Percentiles rank a stretch among this genome's conserved stretches.
Conservation (phyloP, 495 filamentous ascomycete genomes). For the Hypoxylon trugodes region DNA sequence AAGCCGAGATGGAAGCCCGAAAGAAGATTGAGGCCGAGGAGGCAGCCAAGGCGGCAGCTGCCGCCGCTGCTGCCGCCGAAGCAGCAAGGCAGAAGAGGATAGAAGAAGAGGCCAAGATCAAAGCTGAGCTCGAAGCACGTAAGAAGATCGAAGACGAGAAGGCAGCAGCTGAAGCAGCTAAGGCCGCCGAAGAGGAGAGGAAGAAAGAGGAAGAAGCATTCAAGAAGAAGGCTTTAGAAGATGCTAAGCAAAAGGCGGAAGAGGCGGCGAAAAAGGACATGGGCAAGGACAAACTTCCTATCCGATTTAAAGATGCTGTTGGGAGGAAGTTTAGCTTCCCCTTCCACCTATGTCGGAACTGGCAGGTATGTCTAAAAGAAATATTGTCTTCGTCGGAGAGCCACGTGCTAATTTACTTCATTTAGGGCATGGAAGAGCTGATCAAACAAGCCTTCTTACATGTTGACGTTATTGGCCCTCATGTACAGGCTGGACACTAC, state of each 20-base stretch:
- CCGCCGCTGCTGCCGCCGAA: constrained; percentile 34
- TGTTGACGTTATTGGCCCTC: constrained; percentile 81
- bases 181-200: constrained; percentile 45
- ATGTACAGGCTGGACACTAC: constrained; percentile 86
- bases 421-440: constrained; percentile 82
- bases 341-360: constrained; percentile 79
- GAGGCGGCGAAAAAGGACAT: constrained; percentile 57
- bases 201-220: constrained; percentile 56
- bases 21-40: constrained; percentile 47
- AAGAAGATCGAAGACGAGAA: constrained; percentile 54
- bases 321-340: constrained; percentile 88
- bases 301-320: constrained; percentile 89
- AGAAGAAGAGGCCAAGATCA: constrained; percentile 52
- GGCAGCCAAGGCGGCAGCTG: constrained; percentile 36
- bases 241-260: constrained; percentile 59
- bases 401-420: constrained; percentile 20
- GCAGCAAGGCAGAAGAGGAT: constrained; percentile 33
- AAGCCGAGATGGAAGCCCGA: constrained; percentile 45
- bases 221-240: constrained; percentile 55
- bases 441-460: constrained; percentile 90
- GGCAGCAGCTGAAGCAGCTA: constrained; percentile 32
- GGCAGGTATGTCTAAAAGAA: constrained; percentile 70
- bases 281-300: constrained; percentile 58
- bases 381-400: neutral
- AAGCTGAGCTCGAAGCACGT: constrained; percentile 54